phyloP scores from a whole-genome alignment of 768 basidiomycete genomes.

The Russula olivacea region DNA sequence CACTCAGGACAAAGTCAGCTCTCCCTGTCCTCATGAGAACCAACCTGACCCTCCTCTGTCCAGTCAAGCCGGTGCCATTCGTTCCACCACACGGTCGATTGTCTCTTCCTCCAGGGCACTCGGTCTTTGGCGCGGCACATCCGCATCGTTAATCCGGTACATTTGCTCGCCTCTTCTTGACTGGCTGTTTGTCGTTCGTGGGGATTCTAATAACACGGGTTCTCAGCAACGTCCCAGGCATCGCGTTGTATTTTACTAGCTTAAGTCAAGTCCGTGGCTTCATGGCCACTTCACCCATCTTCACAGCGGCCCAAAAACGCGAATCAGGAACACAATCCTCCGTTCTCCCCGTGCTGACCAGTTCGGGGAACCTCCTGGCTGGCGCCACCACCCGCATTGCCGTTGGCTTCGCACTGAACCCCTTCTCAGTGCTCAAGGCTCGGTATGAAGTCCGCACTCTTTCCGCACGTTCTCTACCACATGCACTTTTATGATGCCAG shows the following conservation, averaged over 20 bases:
- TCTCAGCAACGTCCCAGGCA: conserved; percentile 85
- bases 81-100: conserved; percentile 51
- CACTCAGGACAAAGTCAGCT: conserved; percentile 32
- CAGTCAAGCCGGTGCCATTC: conserved; percentile 40
- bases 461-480: neutral
- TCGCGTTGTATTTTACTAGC: conserved; percentile 86
- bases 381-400: conserved; percentile 76
- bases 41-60: neutral
- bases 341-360: conserved; percentile 64
- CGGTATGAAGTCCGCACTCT: conserved; percentile 68
- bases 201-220: neutral
- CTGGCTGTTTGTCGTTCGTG: too few relatives aligned
- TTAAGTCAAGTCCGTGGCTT: conserved; percentile 74
- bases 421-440: conserved; percentile 87
- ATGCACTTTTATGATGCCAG: neutral
- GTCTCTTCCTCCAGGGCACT: conserved; percentile 53
- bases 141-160: conserved; percentile 69
- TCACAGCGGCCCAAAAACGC: conserved; percentile 36
- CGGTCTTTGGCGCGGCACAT: conserved; percentile 87
- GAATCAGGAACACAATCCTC: conserved; percentile 35
- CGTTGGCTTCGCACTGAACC: conserved; percentile 83
- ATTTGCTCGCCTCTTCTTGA: conserved; percentile 2
- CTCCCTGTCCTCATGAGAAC: conserved; percentile 27
- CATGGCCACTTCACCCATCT: conserved; percentile 69
- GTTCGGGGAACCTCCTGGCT: conserved; percentile 76